Conservation (phyloP, 208 protist species). For the Jaenimonas drosophilae region DNA sequence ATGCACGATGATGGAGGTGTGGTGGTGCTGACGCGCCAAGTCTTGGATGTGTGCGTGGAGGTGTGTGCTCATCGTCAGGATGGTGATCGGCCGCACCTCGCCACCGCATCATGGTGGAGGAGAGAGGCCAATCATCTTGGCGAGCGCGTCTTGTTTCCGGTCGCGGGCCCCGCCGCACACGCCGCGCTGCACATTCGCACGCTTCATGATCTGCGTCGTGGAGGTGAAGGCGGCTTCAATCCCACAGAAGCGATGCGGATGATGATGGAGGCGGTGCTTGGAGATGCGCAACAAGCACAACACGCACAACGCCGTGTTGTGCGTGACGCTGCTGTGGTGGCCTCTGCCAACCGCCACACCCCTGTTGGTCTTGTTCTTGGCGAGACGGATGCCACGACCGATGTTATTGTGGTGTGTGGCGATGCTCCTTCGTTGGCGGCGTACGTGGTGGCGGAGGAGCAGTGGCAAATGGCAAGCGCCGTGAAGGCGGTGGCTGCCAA, state of each 20-base stretch:
- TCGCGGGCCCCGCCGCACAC: constrained; percentile 42
- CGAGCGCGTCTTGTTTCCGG: constrained; percentile 31
- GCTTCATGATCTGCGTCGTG: no score
- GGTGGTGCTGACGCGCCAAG: constrained; percentile 35
- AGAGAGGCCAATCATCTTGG: no score
- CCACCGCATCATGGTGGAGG: no score
- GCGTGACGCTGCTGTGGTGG: constrained; percentile 2
- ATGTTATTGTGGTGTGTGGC: constrained; percentile 44
- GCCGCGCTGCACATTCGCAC: no score
- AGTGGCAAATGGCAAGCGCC: constrained; percentile 29
- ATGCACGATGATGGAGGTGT: constrained; percentile 53
- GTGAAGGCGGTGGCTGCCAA: constrained; percentile 43
- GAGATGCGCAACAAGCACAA: no score
- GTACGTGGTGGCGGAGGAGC: constrained; percentile 34
- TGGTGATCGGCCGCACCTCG: constrained; percentile 45
- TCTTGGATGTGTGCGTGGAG: constrained; percentile 47
- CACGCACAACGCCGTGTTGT: constrained; percentile 1
- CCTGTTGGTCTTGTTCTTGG: no score
- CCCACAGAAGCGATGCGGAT: no score
- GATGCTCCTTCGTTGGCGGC: constrained; percentile 29
- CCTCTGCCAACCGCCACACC: no score
- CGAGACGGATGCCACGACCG: no score
- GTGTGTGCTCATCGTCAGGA: constrained; percentile 29
- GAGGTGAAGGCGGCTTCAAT: no score
- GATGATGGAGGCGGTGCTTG: no score